Evolutionary conservation across 352 stramenopile species (phyloP), one percentile per base, ranked within the genome.

Genomic region (Albugo laibachii): DNA sequence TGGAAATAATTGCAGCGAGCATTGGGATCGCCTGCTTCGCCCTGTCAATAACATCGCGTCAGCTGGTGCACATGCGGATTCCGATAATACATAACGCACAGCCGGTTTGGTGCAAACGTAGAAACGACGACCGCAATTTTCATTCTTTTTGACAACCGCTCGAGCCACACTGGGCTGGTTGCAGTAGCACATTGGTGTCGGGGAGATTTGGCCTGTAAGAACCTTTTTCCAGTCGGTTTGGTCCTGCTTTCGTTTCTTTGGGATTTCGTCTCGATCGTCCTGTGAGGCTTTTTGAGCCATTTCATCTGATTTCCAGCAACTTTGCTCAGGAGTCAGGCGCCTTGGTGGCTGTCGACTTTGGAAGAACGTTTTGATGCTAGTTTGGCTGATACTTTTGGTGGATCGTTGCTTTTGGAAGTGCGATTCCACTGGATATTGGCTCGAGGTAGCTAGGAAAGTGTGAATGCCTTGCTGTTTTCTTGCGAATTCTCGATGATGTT

Each of bases 1-100:
- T 84, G 67, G 50, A 93, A 93, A 50, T 83, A 91, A 40, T 93
- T 72, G 48, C 80, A 93, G 2, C 76, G 56, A 6, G 73, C 79
- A 8, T 86, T 65, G 1, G 70, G 69, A 55, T 91, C 65, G 11
- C 71, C 64, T 45, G 78, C 79, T 44, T 85, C 76, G n/a, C 78
- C 77, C 75, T 88, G 45, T 36, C 16, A 27, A 42, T 6, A 24
- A 18, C 8, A 48, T 48, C 20, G 6, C 44, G 39, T 34, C 13
- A 40, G 48, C n/a, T 24, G 16, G 8, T 24, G 16, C 38, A 43
- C 38, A 24, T 10, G 3, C 20, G 16, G 3, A 43, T 43, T 43
- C 3, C 8, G 20, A 43, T 19, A 43, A 8, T 10, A 43, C 3
- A 43, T 8, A 8, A 24, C 38, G 20, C 38, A 43, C 38, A 58